Evolutionary conservation across 176 grass and related monocot genomes (phyloP).

Genomic region (Carex littledalei): DNA sequence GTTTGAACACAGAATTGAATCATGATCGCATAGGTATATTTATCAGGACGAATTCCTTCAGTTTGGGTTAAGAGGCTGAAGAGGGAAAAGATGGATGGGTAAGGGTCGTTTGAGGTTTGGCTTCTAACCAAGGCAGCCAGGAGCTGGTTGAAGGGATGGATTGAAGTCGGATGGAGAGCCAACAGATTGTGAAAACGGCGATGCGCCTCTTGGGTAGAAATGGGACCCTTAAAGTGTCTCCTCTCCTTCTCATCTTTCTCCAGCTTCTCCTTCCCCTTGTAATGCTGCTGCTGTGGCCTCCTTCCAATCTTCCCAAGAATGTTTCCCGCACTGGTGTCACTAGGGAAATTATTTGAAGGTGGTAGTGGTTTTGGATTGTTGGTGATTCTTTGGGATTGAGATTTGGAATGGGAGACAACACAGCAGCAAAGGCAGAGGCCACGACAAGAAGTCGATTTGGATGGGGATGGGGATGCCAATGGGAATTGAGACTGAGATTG

Average conservation of each 20-base stretch:
- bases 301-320: not conserved
- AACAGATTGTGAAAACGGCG: not conserved
- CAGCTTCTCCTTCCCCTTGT: not conserved
- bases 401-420: not conserved
- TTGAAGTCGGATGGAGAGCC: not conserved
- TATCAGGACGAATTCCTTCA: not conserved
- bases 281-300: not conserved
- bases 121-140: not conserved
- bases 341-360: not conserved
- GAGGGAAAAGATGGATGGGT: not conserved
- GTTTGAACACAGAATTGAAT: conserved; percentile 16
- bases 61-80: not conserved
- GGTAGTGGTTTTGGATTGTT: not conserved
- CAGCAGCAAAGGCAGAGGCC: not conserved
- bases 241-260: not conserved
- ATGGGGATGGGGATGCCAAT: not conserved
- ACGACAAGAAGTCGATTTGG: not conserved
- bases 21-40: conserved; percentile 14
- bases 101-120: not conserved
- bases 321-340: not conserved
- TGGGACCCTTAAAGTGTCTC: not conserved
- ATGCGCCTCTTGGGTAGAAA: not conserved
- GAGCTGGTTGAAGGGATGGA: not conserved
- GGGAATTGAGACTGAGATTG: not conserved
- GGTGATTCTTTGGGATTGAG: not conserved